Conservation (phyloP, 2,329 filamentous ascomycete species). For the Aspergillus oerlinghausenensis region DNA sequence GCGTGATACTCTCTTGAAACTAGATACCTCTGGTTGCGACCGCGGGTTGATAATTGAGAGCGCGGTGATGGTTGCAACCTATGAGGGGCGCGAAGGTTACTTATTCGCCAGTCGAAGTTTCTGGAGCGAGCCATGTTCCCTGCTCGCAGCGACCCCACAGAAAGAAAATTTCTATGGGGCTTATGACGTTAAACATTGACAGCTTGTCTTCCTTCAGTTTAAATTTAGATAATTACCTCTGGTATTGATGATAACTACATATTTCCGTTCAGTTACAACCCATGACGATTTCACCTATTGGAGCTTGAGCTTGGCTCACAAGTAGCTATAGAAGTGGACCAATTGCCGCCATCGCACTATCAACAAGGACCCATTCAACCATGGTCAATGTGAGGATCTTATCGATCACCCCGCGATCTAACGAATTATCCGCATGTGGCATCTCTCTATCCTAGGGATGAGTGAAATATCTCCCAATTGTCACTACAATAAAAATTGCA, state of each 20-base stretch:
- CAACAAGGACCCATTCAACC: background rate
- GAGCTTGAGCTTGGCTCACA: background rate
- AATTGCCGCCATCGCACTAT: background rate
- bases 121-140: background rate
- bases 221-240: background rate
- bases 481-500: background rate
- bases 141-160: background rate
- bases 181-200: background rate
- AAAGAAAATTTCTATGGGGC: background rate
- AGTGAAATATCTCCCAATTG: background rate
- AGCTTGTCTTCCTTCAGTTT: background rate
- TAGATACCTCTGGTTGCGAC: background rate
- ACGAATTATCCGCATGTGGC: too few relatives aligned
- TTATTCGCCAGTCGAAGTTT: background rate
- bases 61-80: background rate
- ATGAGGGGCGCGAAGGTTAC: background rate
- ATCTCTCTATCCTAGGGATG: background rate
- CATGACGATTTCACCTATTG: background rate
- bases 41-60: background rate
- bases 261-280: background rate
- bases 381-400: background rate
- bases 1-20: background rate
- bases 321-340: background rate
- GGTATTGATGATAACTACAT: background rate
- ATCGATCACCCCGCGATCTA: background rate